These are phyloP conservation scores for Colletotrichum lini DNA, from an alignment of 2,329 filamentous ascomycete species.

Conservation along the genomic window DNA sequence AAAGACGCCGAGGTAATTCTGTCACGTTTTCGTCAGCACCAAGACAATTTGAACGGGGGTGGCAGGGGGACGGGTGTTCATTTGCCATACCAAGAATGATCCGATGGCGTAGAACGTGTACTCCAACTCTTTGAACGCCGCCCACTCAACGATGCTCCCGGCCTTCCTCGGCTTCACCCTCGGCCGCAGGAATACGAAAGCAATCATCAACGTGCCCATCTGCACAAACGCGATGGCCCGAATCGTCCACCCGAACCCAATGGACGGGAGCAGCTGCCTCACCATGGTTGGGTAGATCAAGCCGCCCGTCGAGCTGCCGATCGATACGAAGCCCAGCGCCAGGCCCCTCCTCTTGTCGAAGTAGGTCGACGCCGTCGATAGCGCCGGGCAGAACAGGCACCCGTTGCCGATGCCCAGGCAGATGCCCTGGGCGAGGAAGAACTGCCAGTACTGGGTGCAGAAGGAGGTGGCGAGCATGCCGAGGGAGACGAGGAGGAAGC, in stretches of 20 bases:
- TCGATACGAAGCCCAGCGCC: constrained; percentile 73
- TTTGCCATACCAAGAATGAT: constrained; percentile 46
- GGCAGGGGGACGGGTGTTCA: background rate
- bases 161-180: constrained; percentile 58
- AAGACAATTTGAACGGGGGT: background rate
- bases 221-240: constrained; percentile 73
- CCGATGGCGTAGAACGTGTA: constrained; percentile 59
- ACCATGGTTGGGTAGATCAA: constrained; percentile 70
- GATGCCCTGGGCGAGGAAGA: constrained; percentile 69
- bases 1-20: constrained; percentile 68
- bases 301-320: constrained; percentile 72
- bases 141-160: constrained; percentile 60
- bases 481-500: constrained; percentile 58
- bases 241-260: constrained; percentile 73
- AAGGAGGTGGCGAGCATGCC: constrained; percentile 64
- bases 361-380: constrained; percentile 78
- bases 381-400: constrained; percentile 74
- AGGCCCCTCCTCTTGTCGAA: constrained; percentile 70
- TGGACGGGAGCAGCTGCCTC: constrained; percentile 66
- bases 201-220: constrained; percentile 57
- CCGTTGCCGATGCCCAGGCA: constrained; percentile 72
- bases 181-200: constrained; percentile 57
- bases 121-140: constrained; percentile 61
- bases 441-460: constrained; percentile 66
- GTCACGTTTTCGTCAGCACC: constrained; percentile 21